These are phyloP conservation scores for Yarrowia porcina DNA, from an alignment of 805 yeast species.

Conservation along the genomic window DNA sequence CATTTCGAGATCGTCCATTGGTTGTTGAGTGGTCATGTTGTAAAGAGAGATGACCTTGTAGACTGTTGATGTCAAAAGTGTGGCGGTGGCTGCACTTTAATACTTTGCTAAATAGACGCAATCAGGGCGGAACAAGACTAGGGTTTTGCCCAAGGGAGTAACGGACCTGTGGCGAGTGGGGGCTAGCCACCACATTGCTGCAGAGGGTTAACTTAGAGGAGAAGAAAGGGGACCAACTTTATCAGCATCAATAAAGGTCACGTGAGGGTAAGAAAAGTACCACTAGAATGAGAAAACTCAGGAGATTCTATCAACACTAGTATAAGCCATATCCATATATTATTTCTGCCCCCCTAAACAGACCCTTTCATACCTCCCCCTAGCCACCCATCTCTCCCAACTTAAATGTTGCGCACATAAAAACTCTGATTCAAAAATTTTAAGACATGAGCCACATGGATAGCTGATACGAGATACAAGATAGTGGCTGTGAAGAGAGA, in stretches of 20 bases:
- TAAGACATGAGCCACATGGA: neutral
- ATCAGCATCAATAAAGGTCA: too few species aligned
- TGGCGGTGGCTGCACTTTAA: slow-evolving; percentile 26
- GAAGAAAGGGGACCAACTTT: too few species aligned
- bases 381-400: slow-evolving; percentile 18
- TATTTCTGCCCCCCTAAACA: too few species aligned
- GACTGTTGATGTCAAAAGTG: neutral
- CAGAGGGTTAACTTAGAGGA: too few species aligned
- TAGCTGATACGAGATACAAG: neutral
- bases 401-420: neutral
- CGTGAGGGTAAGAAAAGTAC: neutral
- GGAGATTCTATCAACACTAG: too few species aligned
- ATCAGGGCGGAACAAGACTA: neutral
- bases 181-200: slow-evolving; percentile 17
- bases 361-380: too few species aligned
- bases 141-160: neutral
- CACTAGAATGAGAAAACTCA: too few species aligned
- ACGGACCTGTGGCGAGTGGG: slow-evolving; percentile 20
- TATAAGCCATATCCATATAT: too few species aligned
- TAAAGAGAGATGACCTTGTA: neutral
- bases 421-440: neutral
- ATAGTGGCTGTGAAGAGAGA: too few species aligned
- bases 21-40: neutral
- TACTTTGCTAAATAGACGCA: slow-evolving; percentile 21
- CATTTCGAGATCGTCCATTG: slow-evolving; percentile 2